Conservation (phyloP, 306 rosid species). For the barrel medic (Medicago truncatula) region MtrunA17r5.0-ANR NC_053042.1:20197501-20198000, state of each 20-base stretch:
- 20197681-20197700: slow-evolving; percentile 12
- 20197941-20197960: background rate
- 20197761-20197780: slow-evolving; percentile 9
- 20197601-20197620: slow-evolving; percentile 95
- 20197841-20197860: too few species aligned
- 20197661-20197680: slow-evolving; percentile 10
- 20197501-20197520: slow-evolving; percentile 16
- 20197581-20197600: slow-evolving; percentile 94
- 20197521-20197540: slow-evolving; percentile 24
- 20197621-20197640: slow-evolving; percentile 27
- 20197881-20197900: too few species aligned
- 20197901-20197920: too few species aligned
- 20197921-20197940: too few species aligned
- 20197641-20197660: slow-evolving; percentile 29
- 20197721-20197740: background rate
- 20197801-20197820: background rate
- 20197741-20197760: slow-evolving; percentile 13
- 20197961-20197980: background rate
- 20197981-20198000: background rate
- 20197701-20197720: slow-evolving; percentile 17
- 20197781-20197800: background rate
- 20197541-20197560: slow-evolving; percentile 24
- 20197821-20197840: too few species aligned
- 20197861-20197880: too few species aligned
- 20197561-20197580: slow-evolving; percentile 83